A percentile compares a stretch with the other conserved stretches of the same genome.
Evolutionary conservation across 768 basidiomycete species (phyloP).

Genomic region (Panellus pusillus): DNA sequence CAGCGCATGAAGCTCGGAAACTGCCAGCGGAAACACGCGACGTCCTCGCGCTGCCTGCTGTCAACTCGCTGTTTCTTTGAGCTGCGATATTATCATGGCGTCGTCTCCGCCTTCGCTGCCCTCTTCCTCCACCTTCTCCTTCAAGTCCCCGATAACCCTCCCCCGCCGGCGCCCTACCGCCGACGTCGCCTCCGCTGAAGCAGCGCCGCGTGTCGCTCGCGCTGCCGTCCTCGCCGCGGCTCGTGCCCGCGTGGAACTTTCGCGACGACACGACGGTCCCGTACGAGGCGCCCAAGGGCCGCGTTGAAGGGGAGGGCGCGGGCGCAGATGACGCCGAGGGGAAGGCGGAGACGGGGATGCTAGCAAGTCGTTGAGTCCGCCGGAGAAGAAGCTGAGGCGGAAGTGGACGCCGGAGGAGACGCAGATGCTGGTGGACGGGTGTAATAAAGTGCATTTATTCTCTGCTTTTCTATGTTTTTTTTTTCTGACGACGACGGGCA

Average conservation of each 20-base stretch:
- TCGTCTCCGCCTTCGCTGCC: constrained; percentile 28
- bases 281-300: constrained; percentile 55
- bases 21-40: too few relatives aligned
- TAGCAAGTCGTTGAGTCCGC: constrained; percentile 14
- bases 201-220: constrained; percentile 76
- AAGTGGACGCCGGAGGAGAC: constrained; percentile 88
- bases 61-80: neutral
- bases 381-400: constrained; percentile 77
- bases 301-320: constrained; percentile 31
- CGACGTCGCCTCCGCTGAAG: constrained; percentile 34
- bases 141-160: constrained; percentile 51
- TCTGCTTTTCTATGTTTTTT: neutral
- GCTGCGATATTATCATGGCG: neutral
- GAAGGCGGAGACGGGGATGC: neutral
- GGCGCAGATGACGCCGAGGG: constrained; percentile 26
- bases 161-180: constrained; percentile 33
- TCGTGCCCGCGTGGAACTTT: constrained; percentile 67
- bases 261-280: constrained; percentile 68
- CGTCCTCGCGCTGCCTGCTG: neutral
- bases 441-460: constrained; percentile 64
- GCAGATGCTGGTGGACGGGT: constrained; percentile 84
- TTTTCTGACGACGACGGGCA: constrained; percentile 30
- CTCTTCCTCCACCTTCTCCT: constrained; percentile 62
- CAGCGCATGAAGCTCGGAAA: too few relatives aligned
- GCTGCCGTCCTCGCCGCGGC: constrained; percentile 64